These are phyloP conservation scores for Hippophae tibetana DNA, from an alignment of 306 rosid species.

Conservation along the genomic window DNA sequence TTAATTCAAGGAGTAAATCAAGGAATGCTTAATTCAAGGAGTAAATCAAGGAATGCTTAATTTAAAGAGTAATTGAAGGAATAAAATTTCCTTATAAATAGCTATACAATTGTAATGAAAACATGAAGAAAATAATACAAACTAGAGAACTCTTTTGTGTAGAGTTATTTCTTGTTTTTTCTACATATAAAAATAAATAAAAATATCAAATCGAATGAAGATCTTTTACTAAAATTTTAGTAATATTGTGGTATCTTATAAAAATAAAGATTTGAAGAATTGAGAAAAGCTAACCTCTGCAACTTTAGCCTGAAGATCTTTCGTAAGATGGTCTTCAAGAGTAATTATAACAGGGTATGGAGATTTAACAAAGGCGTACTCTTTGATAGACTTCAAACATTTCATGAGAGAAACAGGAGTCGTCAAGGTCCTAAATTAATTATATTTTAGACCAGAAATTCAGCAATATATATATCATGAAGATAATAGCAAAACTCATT, in stretches of 20 bases:
- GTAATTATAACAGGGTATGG: conserved; percentile 78
- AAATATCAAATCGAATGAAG: neutral
- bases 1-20: too few relatives aligned
- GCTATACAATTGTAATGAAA: too few relatives aligned
- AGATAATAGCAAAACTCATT: neutral
- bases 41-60: too few relatives aligned
- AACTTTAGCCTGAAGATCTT: conserved; percentile 72
- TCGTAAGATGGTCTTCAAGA: conserved; percentile 80
- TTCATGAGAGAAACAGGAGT: conserved; percentile 65
- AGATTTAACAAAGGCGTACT: conserved; percentile 74
- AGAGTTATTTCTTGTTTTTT: too few relatives aligned
- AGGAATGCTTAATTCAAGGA: too few relatives aligned
- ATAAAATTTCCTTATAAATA: too few relatives aligned
- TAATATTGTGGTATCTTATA: too few relatives aligned
- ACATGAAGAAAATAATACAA: too few relatives aligned
- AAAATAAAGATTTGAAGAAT: too few relatives aligned
- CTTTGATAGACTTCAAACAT: conserved; percentile 78
- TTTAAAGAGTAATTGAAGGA: too few relatives aligned
- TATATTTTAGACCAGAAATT: too few relatives aligned
- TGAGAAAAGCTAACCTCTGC: conserved; percentile 46
- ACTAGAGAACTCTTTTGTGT: too few relatives aligned
- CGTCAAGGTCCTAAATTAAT: conserved; percentile 63
- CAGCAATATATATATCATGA: neutral
- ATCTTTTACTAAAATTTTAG: neutral
- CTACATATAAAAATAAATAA: neutral